Evolutionary conservation across 2,329 filamentous ascomycete species (phyloP).

Genomic region (Colletotrichum abscissum): DNA sequence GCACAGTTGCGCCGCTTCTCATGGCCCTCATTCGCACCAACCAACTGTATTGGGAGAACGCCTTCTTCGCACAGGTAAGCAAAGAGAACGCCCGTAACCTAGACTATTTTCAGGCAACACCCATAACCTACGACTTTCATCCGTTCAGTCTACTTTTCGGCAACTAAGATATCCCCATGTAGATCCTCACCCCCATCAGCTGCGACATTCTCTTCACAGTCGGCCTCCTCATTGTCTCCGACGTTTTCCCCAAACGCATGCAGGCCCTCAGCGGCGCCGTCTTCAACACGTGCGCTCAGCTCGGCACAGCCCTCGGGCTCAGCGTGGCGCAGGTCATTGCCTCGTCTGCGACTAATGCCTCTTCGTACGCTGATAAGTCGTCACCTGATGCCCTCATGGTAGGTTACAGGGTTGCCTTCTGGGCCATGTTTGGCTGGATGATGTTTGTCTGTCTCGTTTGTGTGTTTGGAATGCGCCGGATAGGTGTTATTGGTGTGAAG

Average conservation of each 20-base stretch:
- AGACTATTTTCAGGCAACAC: constrained; percentile 43
- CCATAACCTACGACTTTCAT: background rate
- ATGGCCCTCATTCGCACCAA: constrained; percentile 57
- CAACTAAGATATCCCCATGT: background rate
- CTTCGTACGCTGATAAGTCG: background rate
- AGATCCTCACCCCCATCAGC: constrained; percentile 52
- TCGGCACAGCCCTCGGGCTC: constrained; percentile 64
- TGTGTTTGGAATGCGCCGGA: background rate
- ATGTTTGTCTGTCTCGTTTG: constrained; percentile 38
- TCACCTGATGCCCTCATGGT: constrained; percentile 50
- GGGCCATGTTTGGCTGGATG: constrained; percentile 61
- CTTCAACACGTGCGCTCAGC: constrained; percentile 68
- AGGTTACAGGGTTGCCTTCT: constrained; percentile 63
- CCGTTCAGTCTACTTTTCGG: background rate
- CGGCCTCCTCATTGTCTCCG: constrained; percentile 63
- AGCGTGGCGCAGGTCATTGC: background rate
- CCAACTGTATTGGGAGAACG: constrained; percentile 57
- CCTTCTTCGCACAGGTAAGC: constrained; percentile 47
- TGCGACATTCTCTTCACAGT: constrained; percentile 65
- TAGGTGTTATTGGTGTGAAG: constrained; percentile 5
- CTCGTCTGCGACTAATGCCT: background rate
- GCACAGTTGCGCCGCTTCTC: constrained; percentile 53
- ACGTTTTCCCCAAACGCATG: constrained; percentile 62
- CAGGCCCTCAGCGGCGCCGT: constrained; percentile 70
- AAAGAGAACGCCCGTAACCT: constrained; percentile 2